A percentile compares a stretch with the other conserved stretches of the same genome.
These are phyloP conservation scores for Solanum hybrid DNA, from an alignment of 305 asterid genomes.

Conservation along the genomic window DNA sequence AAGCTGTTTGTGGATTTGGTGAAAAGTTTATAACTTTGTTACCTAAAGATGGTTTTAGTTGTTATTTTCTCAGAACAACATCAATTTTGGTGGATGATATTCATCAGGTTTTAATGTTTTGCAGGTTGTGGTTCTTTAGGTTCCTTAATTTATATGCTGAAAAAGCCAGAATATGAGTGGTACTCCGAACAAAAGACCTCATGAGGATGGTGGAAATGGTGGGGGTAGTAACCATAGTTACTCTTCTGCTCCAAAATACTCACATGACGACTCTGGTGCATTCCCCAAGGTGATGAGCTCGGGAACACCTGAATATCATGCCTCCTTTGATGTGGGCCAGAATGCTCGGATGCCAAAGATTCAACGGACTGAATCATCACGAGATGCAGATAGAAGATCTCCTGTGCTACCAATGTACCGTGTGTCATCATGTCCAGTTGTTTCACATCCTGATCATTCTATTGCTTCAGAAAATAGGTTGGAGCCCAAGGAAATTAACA, in stretches of 20 bases:
- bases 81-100: background rate
- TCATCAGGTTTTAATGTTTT: background rate
- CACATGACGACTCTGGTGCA: constrained; percentile 56
- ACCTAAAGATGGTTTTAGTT: background rate
- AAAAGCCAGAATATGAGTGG: constrained; percentile 50
- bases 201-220: constrained; percentile 60
- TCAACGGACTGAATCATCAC: constrained; percentile 54
- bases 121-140: background rate
- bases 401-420: constrained; percentile 57
- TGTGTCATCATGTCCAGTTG: constrained; percentile 43
- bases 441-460: constrained; percentile 47
- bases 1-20: background rate
- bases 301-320: constrained; percentile 50
- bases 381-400: constrained; percentile 63
- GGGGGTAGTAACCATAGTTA: constrained; percentile 36
- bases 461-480: constrained; percentile 46
- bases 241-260: constrained; percentile 48
- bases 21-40: background rate
- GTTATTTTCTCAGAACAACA: background rate
- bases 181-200: constrained; percentile 63
- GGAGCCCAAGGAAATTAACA: constrained; percentile 58
- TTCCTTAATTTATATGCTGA: background rate
- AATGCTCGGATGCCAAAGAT: constrained; percentile 58
- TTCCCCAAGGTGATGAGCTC: constrained; percentile 43
- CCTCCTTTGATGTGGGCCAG: constrained; percentile 55